Evolutionary conservation across 306 rosid species (phyloP).

Genomic region (Prunus fruticosa): DNA sequence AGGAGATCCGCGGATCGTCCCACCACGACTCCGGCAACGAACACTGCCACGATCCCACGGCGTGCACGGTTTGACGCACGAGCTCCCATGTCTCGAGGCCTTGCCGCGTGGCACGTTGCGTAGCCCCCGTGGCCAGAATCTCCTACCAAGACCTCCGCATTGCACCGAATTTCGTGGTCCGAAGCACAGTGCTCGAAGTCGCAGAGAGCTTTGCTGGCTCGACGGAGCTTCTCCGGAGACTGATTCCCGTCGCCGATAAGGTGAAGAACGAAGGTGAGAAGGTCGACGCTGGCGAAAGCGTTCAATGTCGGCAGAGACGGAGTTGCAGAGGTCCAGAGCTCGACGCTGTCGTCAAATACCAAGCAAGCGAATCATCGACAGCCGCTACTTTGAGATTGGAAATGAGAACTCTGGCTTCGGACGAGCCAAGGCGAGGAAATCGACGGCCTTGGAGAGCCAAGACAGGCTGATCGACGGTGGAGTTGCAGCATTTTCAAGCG

Average conservation of each 20-base stretch:
- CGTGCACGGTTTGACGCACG: neutral
- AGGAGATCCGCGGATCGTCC: neutral
- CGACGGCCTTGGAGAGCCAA: conserved; percentile 18
- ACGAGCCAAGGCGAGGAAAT: neutral
- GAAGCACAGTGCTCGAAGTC: neutral
- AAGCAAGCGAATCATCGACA: neutral
- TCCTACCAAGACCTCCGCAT: neutral
- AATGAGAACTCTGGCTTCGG: conserved; percentile 2
- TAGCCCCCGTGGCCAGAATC: neutral
- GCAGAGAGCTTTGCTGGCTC: neutral
- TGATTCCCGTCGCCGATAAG: neutral
- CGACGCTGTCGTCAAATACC: neutral
- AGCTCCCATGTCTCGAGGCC: neutral
- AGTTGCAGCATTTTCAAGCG: neutral
- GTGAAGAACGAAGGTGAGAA: neutral
- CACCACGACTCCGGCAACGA: neutral
- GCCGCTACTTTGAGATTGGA: neutral
- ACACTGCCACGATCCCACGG: conserved; percentile 6
- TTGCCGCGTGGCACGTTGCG: neutral
- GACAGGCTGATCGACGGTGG: conserved; percentile 9
- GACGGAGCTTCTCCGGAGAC: neutral
- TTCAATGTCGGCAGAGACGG: conserved; percentile 8
- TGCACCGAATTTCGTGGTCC: neutral
- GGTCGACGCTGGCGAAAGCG: neutral
- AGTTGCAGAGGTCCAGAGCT: conserved; percentile 17